Percentiles rank a stretch among this genome's conserved stretches.
phyloP scores from a whole-genome alignment of 2,329 filamentous ascomycete species.

The Alternaria longipes region DNA sequence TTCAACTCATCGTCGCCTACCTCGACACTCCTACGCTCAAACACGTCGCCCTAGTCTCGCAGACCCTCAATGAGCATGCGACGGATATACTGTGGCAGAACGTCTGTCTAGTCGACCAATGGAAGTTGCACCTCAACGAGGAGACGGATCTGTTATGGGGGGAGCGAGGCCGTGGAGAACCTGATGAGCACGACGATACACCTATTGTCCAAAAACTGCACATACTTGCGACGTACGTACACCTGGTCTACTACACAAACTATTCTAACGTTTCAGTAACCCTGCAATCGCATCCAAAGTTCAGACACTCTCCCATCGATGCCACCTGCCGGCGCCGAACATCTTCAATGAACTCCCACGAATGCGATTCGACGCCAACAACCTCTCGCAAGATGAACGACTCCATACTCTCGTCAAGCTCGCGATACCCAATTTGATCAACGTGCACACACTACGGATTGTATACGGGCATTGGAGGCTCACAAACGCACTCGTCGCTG shows the following conservation, averaged over 20 bases:
- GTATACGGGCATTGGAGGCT: slow-evolving; percentile 56
- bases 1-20: slow-evolving; percentile 51
- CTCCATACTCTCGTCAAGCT: slow-evolving; percentile 52
- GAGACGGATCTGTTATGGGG: slow-evolving; percentile 20
- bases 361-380: slow-evolving; percentile 51
- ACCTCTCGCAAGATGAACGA: slow-evolving; percentile 52
- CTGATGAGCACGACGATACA: slow-evolving; percentile 52
- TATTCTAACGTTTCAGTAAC: slow-evolving; percentile 41
- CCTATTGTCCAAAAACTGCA: slow-evolving; percentile 55
- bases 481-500: slow-evolving; percentile 51
- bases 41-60: slow-evolving; percentile 46
- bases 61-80: slow-evolving; percentile 48
- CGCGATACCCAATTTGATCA: slow-evolving; percentile 53
- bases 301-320: slow-evolving; percentile 56
- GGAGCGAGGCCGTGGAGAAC: slow-evolving; percentile 25
- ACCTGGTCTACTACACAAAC: not conserved
- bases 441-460: slow-evolving; percentile 56
- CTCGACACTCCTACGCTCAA: slow-evolving; percentile 45
- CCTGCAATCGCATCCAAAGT: slow-evolving; percentile 55
- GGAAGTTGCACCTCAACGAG: slow-evolving; percentile 36
- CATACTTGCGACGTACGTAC: slow-evolving; percentile 51
- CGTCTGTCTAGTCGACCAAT: slow-evolving; percentile 54
- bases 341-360: slow-evolving; percentile 56
- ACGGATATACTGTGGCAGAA: slow-evolving; percentile 53
- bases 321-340: slow-evolving; percentile 56